These are phyloP conservation scores for Hymenoscyphus infarciens DNA, from an alignment of 2,329 filamentous ascomycete genomes.

Conservation along the genomic window DNA sequence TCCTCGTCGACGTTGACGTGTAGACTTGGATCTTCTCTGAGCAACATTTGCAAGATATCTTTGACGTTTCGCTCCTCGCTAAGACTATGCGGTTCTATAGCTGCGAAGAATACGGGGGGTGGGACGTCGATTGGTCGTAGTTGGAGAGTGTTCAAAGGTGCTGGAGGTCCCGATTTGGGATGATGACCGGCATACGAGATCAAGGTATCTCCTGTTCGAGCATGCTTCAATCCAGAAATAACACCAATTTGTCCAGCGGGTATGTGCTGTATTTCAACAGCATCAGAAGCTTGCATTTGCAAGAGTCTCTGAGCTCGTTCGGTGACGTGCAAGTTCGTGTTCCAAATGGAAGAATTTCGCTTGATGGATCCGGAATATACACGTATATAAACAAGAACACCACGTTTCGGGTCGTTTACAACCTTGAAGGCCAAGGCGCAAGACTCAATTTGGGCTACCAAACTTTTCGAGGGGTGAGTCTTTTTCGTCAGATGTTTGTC, in stretches of 20 bases:
- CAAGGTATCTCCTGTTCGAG: slow-evolving; percentile 91
- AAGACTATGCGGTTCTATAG: slow-evolving; percentile 76
- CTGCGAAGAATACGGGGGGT: slow-evolving; percentile 94
- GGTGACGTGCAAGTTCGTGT: slow-evolving; percentile 75
- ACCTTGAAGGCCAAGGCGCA: slow-evolving; percentile 87
- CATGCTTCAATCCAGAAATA: slow-evolving; percentile 81
- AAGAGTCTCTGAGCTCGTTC: slow-evolving; percentile 79
- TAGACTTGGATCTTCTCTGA: slow-evolving; percentile 89
- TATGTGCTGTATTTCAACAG: slow-evolving; percentile 78
- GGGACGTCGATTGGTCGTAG: slow-evolving; percentile 85
- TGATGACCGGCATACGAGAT: slow-evolving; percentile 66
- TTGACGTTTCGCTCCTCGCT: slow-evolving; percentile 78
- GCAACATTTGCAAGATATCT: slow-evolving; percentile 69
- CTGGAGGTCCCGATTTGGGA: slow-evolving; percentile 59
- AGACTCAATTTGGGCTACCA: slow-evolving; percentile 51
- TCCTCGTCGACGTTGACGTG: slow-evolving; percentile 82
- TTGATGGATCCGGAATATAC: slow-evolving; percentile 83
- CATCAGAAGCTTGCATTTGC: slow-evolving; percentile 85
- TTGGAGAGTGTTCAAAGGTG: slow-evolving; percentile 69
- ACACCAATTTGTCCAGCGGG: slow-evolving; percentile 89
- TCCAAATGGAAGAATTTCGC: slow-evolving; percentile 74
- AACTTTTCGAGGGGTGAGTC: slow-evolving; percentile 40
- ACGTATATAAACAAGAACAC: slow-evolving; percentile 85
- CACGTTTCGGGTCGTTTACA: slow-evolving; percentile 79
- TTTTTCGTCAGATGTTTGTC: slow-evolving; percentile 36